phyloP scores from a whole-genome alignment of 768 basidiomycete species.

The Leccinum broughii region DNA sequence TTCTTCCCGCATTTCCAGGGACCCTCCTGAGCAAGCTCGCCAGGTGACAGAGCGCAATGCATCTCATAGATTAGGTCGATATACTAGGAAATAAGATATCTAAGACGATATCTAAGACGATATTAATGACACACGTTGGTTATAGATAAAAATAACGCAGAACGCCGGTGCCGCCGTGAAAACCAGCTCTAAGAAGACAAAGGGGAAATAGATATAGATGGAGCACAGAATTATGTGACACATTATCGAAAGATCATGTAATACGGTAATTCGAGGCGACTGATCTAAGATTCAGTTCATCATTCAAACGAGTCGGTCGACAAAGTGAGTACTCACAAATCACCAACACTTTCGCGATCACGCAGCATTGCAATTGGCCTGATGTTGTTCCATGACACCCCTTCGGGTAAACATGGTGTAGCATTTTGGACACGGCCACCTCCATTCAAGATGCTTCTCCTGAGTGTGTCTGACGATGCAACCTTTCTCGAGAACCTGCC shows the following conservation, averaged over 20 bases:
- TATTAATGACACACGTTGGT: background rate
- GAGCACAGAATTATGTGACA: background rate
- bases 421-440: constrained; percentile 27
- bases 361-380: constrained; percentile 2
- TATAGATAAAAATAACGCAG: background rate
- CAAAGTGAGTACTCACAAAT: constrained; percentile 5
- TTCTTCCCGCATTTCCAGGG: background rate
- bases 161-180: background rate
- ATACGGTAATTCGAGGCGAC: background rate
- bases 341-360: background rate
- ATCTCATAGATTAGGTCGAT: background rate
- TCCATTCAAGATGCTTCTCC: constrained; percentile 23
- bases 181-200: background rate
- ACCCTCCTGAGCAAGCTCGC: background rate
- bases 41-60: background rate
- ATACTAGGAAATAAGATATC: background rate
- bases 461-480: constrained; percentile 24
- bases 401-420: constrained; percentile 18
- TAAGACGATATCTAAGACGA: too few relatives aligned
- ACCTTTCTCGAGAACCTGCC: constrained; percentile 10
- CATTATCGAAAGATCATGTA: background rate
- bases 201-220: background rate
- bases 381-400: constrained; percentile 19
- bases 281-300: constrained; percentile 2
- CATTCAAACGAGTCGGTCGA: background rate